Evolutionary conservation across 2,329 filamentous ascomycete genomes (phyloP).

Genomic region (Boeremia lycopersici): DNA sequence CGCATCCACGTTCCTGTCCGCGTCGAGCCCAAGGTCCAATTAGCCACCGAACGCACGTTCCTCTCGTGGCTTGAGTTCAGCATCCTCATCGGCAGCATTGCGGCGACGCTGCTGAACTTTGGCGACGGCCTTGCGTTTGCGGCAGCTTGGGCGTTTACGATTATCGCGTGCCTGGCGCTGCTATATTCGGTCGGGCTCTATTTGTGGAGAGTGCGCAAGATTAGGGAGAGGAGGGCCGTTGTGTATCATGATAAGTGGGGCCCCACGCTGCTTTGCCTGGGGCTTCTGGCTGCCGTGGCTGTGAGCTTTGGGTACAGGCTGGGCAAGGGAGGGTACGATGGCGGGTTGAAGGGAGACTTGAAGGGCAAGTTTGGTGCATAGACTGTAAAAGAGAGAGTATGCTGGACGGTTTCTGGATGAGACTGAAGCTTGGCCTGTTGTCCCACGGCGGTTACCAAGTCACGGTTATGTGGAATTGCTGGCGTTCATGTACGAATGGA

Average conservation of each 20-base stretch:
- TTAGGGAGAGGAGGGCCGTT: constrained; percentile 81
- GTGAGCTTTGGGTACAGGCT: constrained; percentile 83
- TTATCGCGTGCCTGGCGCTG: constrained; percentile 78
- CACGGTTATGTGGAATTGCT: not conserved
- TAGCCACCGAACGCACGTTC: constrained; percentile 95
- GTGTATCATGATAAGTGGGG: constrained; percentile 92
- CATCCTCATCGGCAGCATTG: constrained; percentile 76
- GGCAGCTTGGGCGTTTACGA: constrained; percentile 75
- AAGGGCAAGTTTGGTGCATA: constrained; percentile 14
- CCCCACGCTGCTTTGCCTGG: constrained; percentile 74
- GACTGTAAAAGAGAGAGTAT: not conserved
- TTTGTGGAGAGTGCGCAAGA: constrained; percentile 84
- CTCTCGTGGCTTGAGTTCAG: constrained; percentile 97
- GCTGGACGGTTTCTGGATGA: not conserved
- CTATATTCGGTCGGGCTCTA: constrained; percentile 85
- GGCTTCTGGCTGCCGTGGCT: constrained; percentile 74
- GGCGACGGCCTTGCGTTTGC: constrained; percentile 45
- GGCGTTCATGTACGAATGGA: not conserved
- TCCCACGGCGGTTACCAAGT: not conserved
- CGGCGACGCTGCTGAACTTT: constrained; percentile 50
- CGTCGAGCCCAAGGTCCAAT: constrained; percentile 97
- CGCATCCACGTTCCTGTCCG: constrained; percentile 91
- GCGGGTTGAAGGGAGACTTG: constrained; percentile 49
- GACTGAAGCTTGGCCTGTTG: too few species aligned
- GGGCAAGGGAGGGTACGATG: constrained; percentile 57